Base-by-base conservation (phyloP, 2,329 filamentous ascomycete species). In the Dryadomyces quercus-mongolicae region DNA sequence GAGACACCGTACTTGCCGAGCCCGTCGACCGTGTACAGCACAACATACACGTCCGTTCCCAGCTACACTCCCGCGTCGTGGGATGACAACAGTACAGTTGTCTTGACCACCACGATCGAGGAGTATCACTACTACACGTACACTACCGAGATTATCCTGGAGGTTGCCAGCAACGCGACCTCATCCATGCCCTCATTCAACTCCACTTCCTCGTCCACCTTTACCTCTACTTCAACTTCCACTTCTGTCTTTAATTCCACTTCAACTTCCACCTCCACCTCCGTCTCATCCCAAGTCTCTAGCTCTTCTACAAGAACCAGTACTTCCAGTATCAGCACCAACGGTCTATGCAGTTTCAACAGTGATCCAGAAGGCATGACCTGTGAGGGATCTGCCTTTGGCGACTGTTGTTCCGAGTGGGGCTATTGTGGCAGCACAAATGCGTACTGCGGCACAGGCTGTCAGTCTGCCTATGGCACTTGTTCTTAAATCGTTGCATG, bases 401-500 rank as follows among this genome's bases (percentile, higher is more conserved):
- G 58, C 46, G 52, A 55, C 49, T 60, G 58, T 57, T 60, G 58
- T 40, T 58, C 57, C 20, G 43, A 50, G 42, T 54, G 55, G 36
- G 55, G 56, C 31, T 60, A 53, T 47, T 60, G 58, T 42, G 58
- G 58, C 34, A 54, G 50, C 20, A 36, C 40, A 7, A 25, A 49
- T 42, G 58, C 54, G 9, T 58, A 59, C 53, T 60, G 58, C 34
- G 58, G 55, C 15, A 51, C 52, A n/a, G 57, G 57, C 38, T 60
- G 58, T 51, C 46, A 59, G 62, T 42, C 38, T 25, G 34, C 21
- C 16, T 56, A 54, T 49, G 20, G 20, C 13, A 47, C 13, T 15
- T 31, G 43, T 40, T 40, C 15, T 8, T 40, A 40, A 9, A 4
- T 31, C 13, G 34, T 38, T 38, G 34, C 34, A 16, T 40, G 36